These are phyloP conservation scores for Claviceps digitariae DNA, from an alignment of 2,329 filamentous ascomycete species.

Conservation along the genomic window DNA sequence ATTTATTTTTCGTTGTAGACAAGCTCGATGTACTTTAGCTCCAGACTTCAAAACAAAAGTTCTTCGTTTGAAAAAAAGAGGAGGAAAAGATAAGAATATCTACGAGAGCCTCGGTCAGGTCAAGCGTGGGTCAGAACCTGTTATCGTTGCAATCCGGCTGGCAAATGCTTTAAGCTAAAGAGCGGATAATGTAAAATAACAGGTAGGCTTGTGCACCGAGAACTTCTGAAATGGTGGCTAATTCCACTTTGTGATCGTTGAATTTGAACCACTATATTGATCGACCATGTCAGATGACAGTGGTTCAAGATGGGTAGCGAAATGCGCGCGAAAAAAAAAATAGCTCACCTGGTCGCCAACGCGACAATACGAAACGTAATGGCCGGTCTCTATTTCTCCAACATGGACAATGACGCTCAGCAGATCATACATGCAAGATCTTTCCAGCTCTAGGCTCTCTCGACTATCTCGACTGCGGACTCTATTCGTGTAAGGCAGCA, in stretches of 20 bases:
- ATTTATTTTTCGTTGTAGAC: background rate
- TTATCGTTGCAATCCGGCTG: background rate
- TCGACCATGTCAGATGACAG: background rate
- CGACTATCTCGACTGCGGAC: constrained; percentile 36
- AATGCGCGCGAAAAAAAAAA: background rate
- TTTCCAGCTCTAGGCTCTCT: constrained; percentile 43
- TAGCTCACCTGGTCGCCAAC: constrained; percentile 52
- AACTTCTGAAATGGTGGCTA: constrained; percentile 74
- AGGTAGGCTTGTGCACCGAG: constrained; percentile 78
- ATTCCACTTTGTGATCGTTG: constrained; percentile 84
- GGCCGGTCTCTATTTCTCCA: constrained; percentile 82
- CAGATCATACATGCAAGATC: constrained; percentile 71
- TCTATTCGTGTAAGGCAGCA: constrained; percentile 75
- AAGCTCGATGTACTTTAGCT: background rate
- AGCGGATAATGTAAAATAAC: constrained; percentile 69
- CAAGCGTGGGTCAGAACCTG: background rate
- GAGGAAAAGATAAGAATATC: background rate
- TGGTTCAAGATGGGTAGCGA: constrained; percentile 4
- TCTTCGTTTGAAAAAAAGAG: background rate
- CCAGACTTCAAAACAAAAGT: background rate
- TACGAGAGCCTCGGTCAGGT: background rate
- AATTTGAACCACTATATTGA: constrained; percentile 72
- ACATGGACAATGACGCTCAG: constrained; percentile 86
- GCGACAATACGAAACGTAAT: constrained; percentile 81
- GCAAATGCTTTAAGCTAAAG: constrained; percentile 25